A percentile compares a stretch with the other conserved stretches of the same genome.
Evolutionary conservation across 1,284 basidiomycete species (phyloP).

Genomic region (Mycosarcoma maydis): DNA sequence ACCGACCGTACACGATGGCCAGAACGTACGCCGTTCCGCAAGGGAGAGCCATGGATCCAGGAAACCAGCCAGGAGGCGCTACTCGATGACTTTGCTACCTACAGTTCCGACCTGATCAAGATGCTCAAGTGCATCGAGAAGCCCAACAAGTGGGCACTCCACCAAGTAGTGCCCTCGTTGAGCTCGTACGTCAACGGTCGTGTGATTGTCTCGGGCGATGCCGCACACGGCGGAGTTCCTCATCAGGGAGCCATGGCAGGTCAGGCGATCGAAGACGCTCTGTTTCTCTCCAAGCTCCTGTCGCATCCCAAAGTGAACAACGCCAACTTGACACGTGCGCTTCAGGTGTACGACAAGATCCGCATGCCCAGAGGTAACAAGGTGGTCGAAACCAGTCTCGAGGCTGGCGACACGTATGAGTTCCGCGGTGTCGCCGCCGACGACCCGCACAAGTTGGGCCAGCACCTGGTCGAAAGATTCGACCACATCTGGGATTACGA

Average conservation of each 20-base stretch:
- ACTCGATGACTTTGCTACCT: constrained; percentile 70
- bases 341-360: constrained; percentile 48
- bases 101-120: constrained; percentile 70
- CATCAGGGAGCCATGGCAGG: constrained; percentile 75
- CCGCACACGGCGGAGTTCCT: constrained; percentile 74
- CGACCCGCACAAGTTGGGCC: constrained; percentile 17
- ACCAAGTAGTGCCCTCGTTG: constrained; percentile 71
- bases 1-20: constrained; percentile 69
- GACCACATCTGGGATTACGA: constrained; percentile 46
- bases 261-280: constrained; percentile 75
- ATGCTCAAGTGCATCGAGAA: constrained; percentile 70
- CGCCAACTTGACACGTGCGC: constrained; percentile 71
- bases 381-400: constrained; percentile 52
- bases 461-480: constrained; percentile 30
- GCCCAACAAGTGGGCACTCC: constrained; percentile 74
- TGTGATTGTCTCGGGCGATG: constrained; percentile 74
- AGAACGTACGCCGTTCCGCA: constrained; percentile 47
- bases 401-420: constrained; percentile 52
- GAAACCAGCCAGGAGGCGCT: constrained; percentile 70
- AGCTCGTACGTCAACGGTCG: constrained; percentile 70
- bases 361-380: constrained; percentile 55
- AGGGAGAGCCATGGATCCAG: constrained; percentile 71
- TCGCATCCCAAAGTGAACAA: constrained; percentile 69
- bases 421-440: constrained; percentile 30
- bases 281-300: constrained; percentile 71